Conservation (phyloP, 495 filamentous ascomycete species). For the Annulohypoxylon bovei region DNA sequence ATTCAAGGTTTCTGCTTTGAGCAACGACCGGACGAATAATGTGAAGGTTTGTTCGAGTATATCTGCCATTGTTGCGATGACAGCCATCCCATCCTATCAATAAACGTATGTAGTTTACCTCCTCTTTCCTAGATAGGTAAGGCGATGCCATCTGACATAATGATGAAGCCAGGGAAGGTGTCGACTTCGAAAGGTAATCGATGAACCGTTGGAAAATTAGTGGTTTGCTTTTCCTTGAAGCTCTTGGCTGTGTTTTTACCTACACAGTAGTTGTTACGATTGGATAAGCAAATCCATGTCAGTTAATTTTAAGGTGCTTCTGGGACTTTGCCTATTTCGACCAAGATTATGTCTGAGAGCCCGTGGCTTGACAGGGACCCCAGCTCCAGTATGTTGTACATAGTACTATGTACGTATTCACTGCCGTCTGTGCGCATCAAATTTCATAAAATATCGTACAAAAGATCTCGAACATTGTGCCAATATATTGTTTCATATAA, state of each 20-base stretch:
- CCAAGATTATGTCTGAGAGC: slow-evolving; percentile 23
- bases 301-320: slow-evolving; percentile 46
- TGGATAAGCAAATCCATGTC: slow-evolving; percentile 39
- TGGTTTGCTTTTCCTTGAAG: slow-evolving; percentile 27
- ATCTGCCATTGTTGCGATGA: slow-evolving; percentile 22
- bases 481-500: slow-evolving; percentile 8
- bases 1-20: slow-evolving; percentile 28
- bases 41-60: slow-evolving; percentile 1
- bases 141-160: slow-evolving; percentile 9
- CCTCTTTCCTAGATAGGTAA: background rate
- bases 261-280: slow-evolving; percentile 23
- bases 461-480: background rate
- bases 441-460: slow-evolving; percentile 4
- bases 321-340: slow-evolving; percentile 34
- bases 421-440: slow-evolving; percentile 4
- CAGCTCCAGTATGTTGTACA: slow-evolving; percentile 22
- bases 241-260: background rate
- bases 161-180: slow-evolving; percentile 17
- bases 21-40: slow-evolving; percentile 12
- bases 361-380: slow-evolving; percentile 38
- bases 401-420: too few relatives aligned
- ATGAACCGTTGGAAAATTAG: background rate
- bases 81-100: slow-evolving; percentile 4
- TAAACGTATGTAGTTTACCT: background rate
- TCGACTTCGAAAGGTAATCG: slow-evolving; percentile 22